Percentiles rank a stretch among this genome's conserved stretches.
These are phyloP conservation scores for Picocystis sp. DNA, from an alignment of 163 green algal species.

Conservation along the genomic window DNA sequence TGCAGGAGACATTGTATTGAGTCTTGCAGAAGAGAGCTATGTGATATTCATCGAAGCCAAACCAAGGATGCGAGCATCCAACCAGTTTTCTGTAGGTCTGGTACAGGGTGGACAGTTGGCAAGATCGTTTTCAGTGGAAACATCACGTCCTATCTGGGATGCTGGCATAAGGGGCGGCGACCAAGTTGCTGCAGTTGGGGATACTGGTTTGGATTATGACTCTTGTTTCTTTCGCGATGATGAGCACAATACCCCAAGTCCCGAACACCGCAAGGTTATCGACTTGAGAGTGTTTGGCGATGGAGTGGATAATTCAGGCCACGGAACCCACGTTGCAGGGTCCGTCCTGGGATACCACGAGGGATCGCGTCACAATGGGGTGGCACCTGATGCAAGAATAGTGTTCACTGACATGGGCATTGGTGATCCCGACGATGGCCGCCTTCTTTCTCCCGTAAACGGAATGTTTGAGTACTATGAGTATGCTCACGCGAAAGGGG, in stretches of 20 bases:
- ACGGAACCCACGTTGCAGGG: conserved; percentile 50
- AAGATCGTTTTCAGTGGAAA: too few relatives aligned
- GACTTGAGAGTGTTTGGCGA: conserved; percentile 22
- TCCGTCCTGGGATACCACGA: conserved; percentile 19
- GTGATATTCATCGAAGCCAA: too few relatives aligned
- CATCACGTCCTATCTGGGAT: conserved; percentile 7
- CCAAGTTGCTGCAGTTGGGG: conserved; percentile 62
- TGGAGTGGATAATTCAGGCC: conserved; percentile 30
- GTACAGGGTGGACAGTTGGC: too few relatives aligned
- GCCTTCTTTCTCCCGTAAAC: too few relatives aligned
- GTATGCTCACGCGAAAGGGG: conserved; percentile 32
- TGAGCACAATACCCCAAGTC: conserved; percentile 3
- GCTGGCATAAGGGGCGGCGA: conserved; percentile 29
- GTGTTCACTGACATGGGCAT: conserved; percentile 66
- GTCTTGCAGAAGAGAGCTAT: too few relatives aligned
- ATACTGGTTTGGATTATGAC: conserved; percentile 55
- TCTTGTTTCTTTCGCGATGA: conserved; percentile 70
- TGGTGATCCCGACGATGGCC: too few relatives aligned
- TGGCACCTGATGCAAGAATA: conserved; percentile 52
- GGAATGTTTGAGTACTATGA: conserved; percentile 6
- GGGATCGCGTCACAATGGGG: conserved; percentile 31
- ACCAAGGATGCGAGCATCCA: too few relatives aligned
- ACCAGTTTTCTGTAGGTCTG: too few relatives aligned
- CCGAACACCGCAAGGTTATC: conserved; percentile 41
- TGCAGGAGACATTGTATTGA: too few relatives aligned